Percentiles rank a stretch among this genome's conserved stretches.
phyloP scores from a whole-genome alignment of 78 protist genomes.

The Planoprotostelium fungivorum region DNA sequence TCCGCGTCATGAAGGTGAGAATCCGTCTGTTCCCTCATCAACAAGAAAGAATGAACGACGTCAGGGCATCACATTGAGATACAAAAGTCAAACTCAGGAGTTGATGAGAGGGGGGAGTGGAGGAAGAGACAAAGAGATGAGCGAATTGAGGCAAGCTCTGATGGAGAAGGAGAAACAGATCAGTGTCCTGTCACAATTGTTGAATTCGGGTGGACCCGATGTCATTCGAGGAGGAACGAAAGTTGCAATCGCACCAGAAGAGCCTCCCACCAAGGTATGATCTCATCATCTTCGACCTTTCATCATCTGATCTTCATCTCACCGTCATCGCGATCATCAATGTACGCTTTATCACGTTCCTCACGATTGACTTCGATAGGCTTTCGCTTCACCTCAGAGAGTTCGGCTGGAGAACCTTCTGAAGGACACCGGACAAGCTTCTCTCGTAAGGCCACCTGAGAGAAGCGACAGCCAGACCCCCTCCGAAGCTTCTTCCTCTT shows the following conservation, averaged over 20 bases:
- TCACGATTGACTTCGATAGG: no score
- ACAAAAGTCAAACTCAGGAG: not conserved
- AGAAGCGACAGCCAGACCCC: not conserved
- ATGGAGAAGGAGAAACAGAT: not conserved
- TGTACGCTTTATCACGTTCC: no score
- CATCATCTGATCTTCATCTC: no score
- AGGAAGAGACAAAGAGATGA: conserved; percentile 1
- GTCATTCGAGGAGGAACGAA: not conserved
- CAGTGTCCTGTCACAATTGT: not conserved
- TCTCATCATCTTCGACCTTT: not conserved
- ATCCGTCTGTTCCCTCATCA: not conserved
- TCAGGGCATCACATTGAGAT: not conserved
- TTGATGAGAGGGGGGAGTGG: not conserved
- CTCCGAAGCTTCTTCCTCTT: not conserved
- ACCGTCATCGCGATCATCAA: not conserved
- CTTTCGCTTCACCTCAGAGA: not conserved
- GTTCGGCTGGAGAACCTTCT: not conserved
- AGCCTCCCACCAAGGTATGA: not conserved
- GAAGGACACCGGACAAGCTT: not conserved
- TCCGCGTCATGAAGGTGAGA: not conserved
- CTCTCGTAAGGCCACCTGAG: not conserved
- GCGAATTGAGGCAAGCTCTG: not conserved
- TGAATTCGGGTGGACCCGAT: not conserved
- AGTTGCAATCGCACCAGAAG: not conserved
- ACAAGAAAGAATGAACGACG: not conserved